Conservation (phyloP, 1,284 basidiomycete species). For the Puccinia brachypodii region DNA sequence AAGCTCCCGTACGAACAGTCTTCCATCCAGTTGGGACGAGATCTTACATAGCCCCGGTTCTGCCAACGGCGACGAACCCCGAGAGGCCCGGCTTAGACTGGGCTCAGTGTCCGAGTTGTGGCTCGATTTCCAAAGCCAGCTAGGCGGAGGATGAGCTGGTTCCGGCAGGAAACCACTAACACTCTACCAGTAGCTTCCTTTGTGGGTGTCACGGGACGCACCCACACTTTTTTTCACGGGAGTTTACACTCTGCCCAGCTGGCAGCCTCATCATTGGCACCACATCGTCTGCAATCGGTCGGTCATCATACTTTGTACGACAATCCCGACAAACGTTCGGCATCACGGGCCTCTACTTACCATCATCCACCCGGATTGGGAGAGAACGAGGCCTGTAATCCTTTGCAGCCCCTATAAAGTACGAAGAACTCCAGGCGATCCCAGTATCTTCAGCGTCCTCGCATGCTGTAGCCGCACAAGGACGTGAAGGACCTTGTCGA, state of each 20-base stretch:
- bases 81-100: background rate
- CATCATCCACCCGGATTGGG: too few species aligned
- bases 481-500: too few species aligned
- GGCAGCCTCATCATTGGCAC: background rate
- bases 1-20: background rate
- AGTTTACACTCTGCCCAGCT: background rate
- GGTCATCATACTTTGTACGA: background rate
- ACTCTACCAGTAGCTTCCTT: too few species aligned
- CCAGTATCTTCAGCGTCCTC: too few species aligned
- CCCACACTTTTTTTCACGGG: background rate
- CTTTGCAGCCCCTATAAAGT: too few species aligned
- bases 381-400: too few species aligned
- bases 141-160: background rate
- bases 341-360: too few species aligned
- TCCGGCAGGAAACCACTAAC: too few species aligned
- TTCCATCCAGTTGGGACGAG: constrained; percentile 2
- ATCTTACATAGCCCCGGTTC: background rate
- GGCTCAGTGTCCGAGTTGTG: constrained; percentile 9
- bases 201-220: too few species aligned
- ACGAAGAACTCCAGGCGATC: too few species aligned
- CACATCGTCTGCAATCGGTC: background rate
- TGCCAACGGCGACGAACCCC: background rate
- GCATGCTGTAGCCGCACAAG: too few species aligned
- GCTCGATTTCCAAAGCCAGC: constrained; percentile 11
- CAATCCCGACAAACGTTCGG: background rate